Evolutionary conservation across 495 filamentous ascomycete genomes (phyloP).

Genomic region (Arthonia radiata): DNA sequence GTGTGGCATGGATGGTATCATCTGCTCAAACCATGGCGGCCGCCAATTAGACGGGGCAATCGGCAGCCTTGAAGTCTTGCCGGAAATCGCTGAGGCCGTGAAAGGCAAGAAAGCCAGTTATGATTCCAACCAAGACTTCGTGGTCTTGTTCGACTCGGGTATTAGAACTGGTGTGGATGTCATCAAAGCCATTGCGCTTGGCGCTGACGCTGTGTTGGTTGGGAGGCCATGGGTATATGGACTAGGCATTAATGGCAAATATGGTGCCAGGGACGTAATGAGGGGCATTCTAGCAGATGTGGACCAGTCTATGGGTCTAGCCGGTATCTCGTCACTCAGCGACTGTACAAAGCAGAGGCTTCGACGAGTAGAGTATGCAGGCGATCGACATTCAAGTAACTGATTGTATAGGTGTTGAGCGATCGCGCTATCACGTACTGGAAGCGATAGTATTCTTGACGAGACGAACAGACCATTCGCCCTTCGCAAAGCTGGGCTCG

Average conservation of each 20-base stretch:
- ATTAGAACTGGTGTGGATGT: constrained; percentile 24
- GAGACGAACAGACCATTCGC: no score
- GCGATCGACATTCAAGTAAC: constrained; percentile 26
- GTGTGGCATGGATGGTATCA: constrained; percentile 24
- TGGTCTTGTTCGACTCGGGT: constrained; percentile 24
- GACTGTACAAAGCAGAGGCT: constrained; percentile 27
- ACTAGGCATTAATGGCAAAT: constrained; percentile 25
- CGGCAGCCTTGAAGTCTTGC: constrained; percentile 18
- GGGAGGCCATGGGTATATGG: constrained; percentile 26
- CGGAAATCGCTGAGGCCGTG: constrained; percentile 23
- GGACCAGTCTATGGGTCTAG: constrained; percentile 32
- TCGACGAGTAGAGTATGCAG: constrained; percentile 25
- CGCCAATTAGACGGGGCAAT: constrained; percentile 22
- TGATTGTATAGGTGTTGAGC: no score
- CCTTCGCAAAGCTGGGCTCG: no score
- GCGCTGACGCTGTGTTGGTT: constrained; percentile 25
- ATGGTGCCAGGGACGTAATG: constrained; percentile 33
- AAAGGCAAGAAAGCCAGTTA: no score
- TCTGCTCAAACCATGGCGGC: constrained; percentile 29
- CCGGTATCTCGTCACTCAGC: constrained; percentile 25
- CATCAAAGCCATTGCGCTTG: constrained; percentile 25
- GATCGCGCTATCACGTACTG: no score
- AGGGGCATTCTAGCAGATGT: constrained; percentile 32
- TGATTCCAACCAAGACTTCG: no score
- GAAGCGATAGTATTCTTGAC: no score